Conservation (phyloP, 257 asterid species). For the Ajuga chamaepitys region DNA sequence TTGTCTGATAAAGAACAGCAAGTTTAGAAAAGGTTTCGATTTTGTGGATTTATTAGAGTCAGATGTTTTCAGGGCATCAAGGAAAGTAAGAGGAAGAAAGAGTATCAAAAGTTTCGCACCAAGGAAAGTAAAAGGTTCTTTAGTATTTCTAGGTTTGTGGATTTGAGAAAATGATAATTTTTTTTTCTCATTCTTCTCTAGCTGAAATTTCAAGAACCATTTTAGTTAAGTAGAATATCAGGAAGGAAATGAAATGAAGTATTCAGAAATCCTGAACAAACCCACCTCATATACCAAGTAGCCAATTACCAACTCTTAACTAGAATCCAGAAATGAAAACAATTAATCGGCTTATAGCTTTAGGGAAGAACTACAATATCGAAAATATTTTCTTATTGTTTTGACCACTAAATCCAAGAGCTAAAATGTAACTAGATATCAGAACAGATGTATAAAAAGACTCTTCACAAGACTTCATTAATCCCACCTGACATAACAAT, state of each 20-base stretch:
- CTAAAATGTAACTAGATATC: neutral
- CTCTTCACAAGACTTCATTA: neutral
- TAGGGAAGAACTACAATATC: neutral
- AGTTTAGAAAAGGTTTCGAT: neutral
- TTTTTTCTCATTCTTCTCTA: neutral
- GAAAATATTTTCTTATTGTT: neutral
- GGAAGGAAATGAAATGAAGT: neutral
- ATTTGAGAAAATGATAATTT: neutral
- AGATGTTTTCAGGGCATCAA: neutral
- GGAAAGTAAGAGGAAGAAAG: neutral
- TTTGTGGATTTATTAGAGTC: neutral
- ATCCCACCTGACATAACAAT: too few species aligned
- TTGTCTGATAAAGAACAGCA: neutral
- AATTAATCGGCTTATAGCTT: neutral
- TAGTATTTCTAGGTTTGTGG: too few species aligned
- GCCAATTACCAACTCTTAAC: neutral
- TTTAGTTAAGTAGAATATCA: neutral
- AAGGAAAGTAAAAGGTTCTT: neutral
- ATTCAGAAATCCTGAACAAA: neutral
- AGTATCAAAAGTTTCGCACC: neutral
- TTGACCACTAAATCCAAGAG: neutral
- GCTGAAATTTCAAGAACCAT: neutral
- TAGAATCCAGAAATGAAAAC: neutral
- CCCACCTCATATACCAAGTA: neutral
- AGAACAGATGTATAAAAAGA: neutral